A percentile compares a stretch with the other conserved stretches of the same genome.
phyloP scores from a whole-genome alignment of 2,329 filamentous ascomycete species.

The Ilyonectria mors-panacis region DNA sequence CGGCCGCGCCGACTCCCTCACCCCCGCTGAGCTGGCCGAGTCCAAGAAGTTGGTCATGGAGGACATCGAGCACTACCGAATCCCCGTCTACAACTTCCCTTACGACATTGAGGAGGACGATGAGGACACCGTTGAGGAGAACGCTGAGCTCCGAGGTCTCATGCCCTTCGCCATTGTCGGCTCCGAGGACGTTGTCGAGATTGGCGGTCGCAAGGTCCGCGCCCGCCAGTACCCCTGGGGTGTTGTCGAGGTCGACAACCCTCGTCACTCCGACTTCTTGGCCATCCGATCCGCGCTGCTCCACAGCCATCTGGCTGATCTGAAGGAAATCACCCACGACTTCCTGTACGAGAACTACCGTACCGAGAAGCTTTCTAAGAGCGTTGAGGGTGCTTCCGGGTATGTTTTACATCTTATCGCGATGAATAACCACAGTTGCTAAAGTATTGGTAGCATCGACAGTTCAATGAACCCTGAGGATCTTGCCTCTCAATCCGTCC shows the following conservation, averaged over 20 bases:
- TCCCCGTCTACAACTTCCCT: conserved; percentile 99
- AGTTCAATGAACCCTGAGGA: conserved; percentile 97
- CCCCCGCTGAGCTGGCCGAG: conserved; percentile 95
- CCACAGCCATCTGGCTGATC: conserved; percentile 96
- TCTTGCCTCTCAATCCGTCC: conserved; percentile 95
- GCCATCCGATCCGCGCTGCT: conserved; percentile 96
- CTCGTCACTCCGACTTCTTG: conserved; percentile 97
- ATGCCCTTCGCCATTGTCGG: conserved; percentile 99
- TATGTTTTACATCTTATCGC: conserved; percentile 68
- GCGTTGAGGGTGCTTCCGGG: conserved; percentile 91
- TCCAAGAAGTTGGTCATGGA: conserved; percentile 99
- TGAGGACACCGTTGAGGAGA: conserved; percentile 99
- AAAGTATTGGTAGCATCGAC: conserved; percentile 69
- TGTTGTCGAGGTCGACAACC: conserved; percentile 98
- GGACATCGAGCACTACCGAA: conserved; percentile 99
- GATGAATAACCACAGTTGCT: conserved; percentile 41
- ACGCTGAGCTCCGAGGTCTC: conserved; percentile 94
- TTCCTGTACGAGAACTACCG: conserved; percentile 99
- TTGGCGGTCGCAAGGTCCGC: conserved; percentile 91
- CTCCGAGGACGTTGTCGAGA: conserved; percentile 94
- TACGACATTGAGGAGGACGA: conserved; percentile 99
- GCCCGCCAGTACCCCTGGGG: conserved; percentile 99
- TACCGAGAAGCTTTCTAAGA: conserved; percentile 99
- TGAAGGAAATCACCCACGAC: conserved; percentile 99
- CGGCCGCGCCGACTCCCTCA: conserved; percentile 97